Percentiles rank a stretch among this genome's conserved stretches.
phyloP scores from a whole-genome alignment of 1,284 basidiomycete genomes.

The Psilocybe mexicana region DNA sequence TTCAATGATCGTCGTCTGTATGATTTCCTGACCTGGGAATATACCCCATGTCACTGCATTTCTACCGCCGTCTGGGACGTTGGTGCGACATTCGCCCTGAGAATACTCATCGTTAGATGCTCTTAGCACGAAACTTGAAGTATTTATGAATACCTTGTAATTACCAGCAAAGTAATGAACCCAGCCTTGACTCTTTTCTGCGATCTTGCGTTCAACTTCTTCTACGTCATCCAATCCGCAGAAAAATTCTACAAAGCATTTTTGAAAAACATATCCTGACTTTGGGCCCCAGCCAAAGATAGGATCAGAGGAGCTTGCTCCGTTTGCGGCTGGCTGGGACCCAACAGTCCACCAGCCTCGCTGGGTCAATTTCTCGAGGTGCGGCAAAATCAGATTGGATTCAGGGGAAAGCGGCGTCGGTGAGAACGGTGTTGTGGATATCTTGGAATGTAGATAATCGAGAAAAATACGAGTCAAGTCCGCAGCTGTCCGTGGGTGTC shows the following conservation, averaged over 20 bases:
- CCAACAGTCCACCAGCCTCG: slow-evolving; percentile 94
- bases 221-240: slow-evolving; percentile 68
- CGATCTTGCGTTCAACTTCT: slow-evolving; percentile 59
- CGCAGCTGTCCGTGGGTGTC: slow-evolving; percentile 64
- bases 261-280: slow-evolving; percentile 95
- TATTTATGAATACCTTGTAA: slow-evolving; percentile 49
- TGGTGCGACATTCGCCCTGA: slow-evolving; percentile 82
- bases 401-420: slow-evolving; percentile 83
- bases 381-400: slow-evolving; percentile 78
- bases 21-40: slow-evolving; percentile 95
- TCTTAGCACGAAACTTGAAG: neutral
- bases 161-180: slow-evolving; percentile 90
- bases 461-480: slow-evolving; percentile 86
- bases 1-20: slow-evolving; percentile 97
- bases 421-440: slow-evolving; percentile 88
- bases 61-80: slow-evolving; percentile 76
- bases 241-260: slow-evolving; percentile 98
- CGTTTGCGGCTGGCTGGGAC: slow-evolving; percentile 94
- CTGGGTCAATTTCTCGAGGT: slow-evolving; percentile 77
- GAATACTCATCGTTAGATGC: neutral
- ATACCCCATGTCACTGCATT: slow-evolving; percentile 99
- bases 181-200: slow-evolving; percentile 57
- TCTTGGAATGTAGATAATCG: slow-evolving; percentile 71
- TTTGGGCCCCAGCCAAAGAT: slow-evolving; percentile 92
- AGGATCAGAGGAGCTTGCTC: slow-evolving; percentile 70